Base-by-base conservation (phyloP, 139 green algal genomes). In the Chlamydomonas sp. region DNA sequence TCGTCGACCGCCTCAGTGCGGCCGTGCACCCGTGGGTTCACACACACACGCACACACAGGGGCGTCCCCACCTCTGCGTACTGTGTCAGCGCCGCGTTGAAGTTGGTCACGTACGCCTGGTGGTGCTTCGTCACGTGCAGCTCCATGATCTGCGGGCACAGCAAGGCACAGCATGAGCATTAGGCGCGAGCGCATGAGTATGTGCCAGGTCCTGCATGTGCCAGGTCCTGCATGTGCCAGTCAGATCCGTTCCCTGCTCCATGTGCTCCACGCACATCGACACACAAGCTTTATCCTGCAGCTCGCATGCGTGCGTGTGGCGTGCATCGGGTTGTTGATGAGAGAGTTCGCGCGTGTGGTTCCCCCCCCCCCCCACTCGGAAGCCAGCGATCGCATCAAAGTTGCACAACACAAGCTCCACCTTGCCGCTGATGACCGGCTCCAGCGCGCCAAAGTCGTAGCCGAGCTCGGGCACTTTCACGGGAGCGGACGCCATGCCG, bases 51-150 rank as follows among this genome's bases (percentile, higher is more conserved):
- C 43, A 30, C 3, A 2, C 63, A 38, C 20, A 71, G n/a, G n/a
- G 58, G 6, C 33, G 54, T 54, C 24, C 48, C 3, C 26, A 74
- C 69, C 5, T 89, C 89, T 1, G 75, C 69, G 31, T 86, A 86
- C 76, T 97, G 77, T 69, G 96, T 87, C 33, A 91, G 67, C 0
- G 89, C 81, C 36, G 79, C 84, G 81, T 98, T 98, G 36, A 90
- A 83, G 60, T 87, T 90, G 28, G 77, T 91, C 5, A 98, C 84
- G 54, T 98, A 98, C 1, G 80, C 84, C 38, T 77, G 84, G 58
- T 96, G 90, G 67, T 98, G 94, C 79, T 98, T 98, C 2, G 61
- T 70, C 78, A 98, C 93, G 73, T 98, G 94, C 63, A 98, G 76
- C 79, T 97, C 77, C 93, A 98, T 98, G 80, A 98, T 98, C 69